Base-by-base conservation (phyloP, 2,329 filamentous ascomycete species). In the Septoria petroselini region DNA sequence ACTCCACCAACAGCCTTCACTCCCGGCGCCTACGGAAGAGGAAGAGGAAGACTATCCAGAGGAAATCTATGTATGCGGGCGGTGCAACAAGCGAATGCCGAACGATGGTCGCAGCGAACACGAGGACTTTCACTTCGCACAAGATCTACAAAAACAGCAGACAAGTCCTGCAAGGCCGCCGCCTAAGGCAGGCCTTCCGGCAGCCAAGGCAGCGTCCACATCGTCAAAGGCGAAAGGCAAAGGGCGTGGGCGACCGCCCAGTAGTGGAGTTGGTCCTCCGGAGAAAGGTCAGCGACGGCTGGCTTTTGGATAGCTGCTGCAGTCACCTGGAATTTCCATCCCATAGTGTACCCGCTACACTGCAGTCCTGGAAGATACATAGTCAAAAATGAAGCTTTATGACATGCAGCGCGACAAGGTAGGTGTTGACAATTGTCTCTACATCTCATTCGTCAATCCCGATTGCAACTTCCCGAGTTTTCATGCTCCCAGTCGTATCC, bases 51-150 rank as follows among this genome's bases (percentile, higher is more conserved):
- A n/a, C 7, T 6, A n/a, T 17, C 11, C 9, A 7, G 38, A 25
- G 1, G 70, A 70, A 7, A 61, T 57, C 0, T 78, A 74, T 57
- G 71, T 73, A 48, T 95, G 89, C 68, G 65, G 73, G 41, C 81
- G 81, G 55, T 95, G 90, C 68, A 76, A 78, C 52, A 76, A 54
- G 6, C 65, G 67, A n/a, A 73, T 93, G 27, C 73, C 76, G 9
- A 73, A 76, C 31, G 65, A 73, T 19, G 80, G 84, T 48, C 77
- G 79, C 59, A 79, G 83, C 58, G 91, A 87, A 70, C 93, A 98
- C 68, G 76, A 85, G 46, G 93, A 98, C 68, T 97, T 91, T 85
- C 93, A 98, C 71, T 85, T 95, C 70, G 93, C 93, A 38, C 88
- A 87, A 70, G 86, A 91, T 60, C 76, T 98, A 23, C 84, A 91